Conservation (phyloP, 1,139 yeast species). For the Geotrichum phurueaensis region DNA sequence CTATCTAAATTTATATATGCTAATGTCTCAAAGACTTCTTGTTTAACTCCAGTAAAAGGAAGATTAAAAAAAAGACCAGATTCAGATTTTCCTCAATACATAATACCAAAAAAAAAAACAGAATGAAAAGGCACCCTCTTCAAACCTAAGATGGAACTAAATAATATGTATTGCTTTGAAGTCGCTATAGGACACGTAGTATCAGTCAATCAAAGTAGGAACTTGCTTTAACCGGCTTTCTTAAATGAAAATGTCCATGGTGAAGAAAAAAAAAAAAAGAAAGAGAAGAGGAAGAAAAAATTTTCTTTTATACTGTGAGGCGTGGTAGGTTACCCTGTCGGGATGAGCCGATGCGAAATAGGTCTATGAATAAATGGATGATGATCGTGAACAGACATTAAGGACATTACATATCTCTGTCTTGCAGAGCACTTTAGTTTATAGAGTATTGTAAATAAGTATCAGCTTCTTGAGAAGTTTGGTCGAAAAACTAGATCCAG, state of each 20-base stretch:
- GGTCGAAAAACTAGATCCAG: background rate
- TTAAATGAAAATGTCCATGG: conserved; percentile 8
- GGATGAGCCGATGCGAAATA: background rate
- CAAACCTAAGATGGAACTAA: conserved; percentile 13
- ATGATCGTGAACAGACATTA: background rate
- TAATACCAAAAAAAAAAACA: conserved; percentile 4
- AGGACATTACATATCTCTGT: background rate
- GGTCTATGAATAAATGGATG: background rate
- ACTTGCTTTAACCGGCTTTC: conserved; percentile 12
- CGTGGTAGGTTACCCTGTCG: conserved; percentile 4
- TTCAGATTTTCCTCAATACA: conserved; percentile 6
- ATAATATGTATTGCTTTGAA: conserved; percentile 18
- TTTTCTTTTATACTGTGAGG: background rate
- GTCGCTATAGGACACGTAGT: conserved; percentile 17
- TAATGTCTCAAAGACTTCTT: conserved; percentile 18
- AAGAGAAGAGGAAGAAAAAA: background rate
- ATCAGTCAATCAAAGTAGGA: conserved; percentile 15
- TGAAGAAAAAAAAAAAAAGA: conserved; percentile 4
- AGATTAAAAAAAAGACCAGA: conserved; percentile 1
- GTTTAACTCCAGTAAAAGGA: conserved; percentile 15
- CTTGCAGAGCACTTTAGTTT: background rate
- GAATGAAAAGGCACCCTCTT: background rate
- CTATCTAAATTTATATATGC: background rate
- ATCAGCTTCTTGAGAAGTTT: background rate
- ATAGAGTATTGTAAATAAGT: background rate